Evolutionary conservation across 169 alveolate genomes (phyloP), one percentile per base, ranked within the genome.

Genomic region (Babesia sp.): DNA sequence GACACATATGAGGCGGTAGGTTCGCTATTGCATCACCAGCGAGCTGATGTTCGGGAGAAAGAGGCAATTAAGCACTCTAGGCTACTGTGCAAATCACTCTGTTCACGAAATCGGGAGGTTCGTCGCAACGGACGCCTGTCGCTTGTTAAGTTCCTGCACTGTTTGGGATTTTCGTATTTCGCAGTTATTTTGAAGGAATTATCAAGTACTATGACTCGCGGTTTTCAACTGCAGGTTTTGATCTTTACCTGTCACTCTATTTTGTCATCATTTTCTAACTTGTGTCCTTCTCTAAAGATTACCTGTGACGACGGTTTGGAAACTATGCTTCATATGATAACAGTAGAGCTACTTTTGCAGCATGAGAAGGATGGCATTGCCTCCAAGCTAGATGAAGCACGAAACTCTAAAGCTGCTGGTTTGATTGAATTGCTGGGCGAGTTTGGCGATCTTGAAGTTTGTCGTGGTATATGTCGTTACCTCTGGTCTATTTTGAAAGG

Each of bases 301-400:
- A 8, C 66, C 33, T 14, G 60, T 28, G 56, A 28, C 0, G 53
- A 74, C 24, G 75, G 46, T 24, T 28, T 74, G 31, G 29, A 31
- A 18, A 24, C 24, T 11, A 20, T 77, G 67, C 50, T 45, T 39
- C 56, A 53, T 9, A 66, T 77, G 86, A 67, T 77, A n/a, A 42
- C 71, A 18, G 50, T 18, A 22, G 86, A 67, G 67, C 1, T 77
- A 54, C 22, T 58, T 12, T 55, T 58, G 24, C 41, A 26, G 57
- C 75, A 68, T 29, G 86, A 77, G 45, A 66, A 39, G 66, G 69
- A 68, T 8, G 86, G 71, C 58, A 48, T 39, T 18, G 20, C n/a
- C 24, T 68, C 81, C 9, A 78, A 78, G 28, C 50, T 78, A 11
- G 82, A 66, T n/a, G 86, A 78, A 29, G 82, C 68, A 24, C 46